Base-by-base conservation (phyloP, 2,329 filamentous ascomycete genomes). In the Paraphaeosphaeria minitans region DNA sequence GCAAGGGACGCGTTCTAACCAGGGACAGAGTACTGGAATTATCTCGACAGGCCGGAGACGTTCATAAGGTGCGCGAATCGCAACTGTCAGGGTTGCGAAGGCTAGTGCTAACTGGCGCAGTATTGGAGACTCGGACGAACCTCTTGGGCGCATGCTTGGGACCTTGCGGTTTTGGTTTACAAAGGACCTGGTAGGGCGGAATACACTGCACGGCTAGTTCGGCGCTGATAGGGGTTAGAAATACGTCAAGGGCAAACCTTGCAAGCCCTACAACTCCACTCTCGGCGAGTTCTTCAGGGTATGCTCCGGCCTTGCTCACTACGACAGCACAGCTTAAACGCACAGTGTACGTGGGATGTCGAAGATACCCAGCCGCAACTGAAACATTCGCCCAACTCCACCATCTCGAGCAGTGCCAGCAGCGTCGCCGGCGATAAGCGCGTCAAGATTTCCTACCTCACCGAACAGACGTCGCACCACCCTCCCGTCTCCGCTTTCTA, bases 231-330 rank as follows among this genome's bases (percentile, higher is more conserved):
- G 16, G 46, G 24, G 53, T 45, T 59, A 88, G 85, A 99, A 99
- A 86, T 99, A 98, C 73, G 92, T 96, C 76, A 98, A 98, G 81
- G 94, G 94, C 60, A 96, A 93, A 81, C 95, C 95, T 45, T 98
- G 94, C 87, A 99, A 99, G 79, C 95, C 95, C 12, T 99, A 99
- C 81, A 99, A 99, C 79, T 97, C 93, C 49, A 93, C 93, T 37
- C 80, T 99, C 52, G 95, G 95, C 64, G 95, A 99, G 81, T 99
- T 99, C 80, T 99, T 99, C 81, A 86, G 93, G 80, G 91, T 93
- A 82, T 71, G 87, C 22, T 29, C 52, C 39, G 49, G 31, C 56
- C n/a, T n/a, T 54, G 31, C 31, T 29, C 19, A 46, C 33, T 50
- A n/a, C 56, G 35, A 39, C 21, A 41, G 35, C 47, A 5, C 42